phyloP scores from a whole-genome alignment of 306 rosid species.

The Begonia loranthoides region DNA sequence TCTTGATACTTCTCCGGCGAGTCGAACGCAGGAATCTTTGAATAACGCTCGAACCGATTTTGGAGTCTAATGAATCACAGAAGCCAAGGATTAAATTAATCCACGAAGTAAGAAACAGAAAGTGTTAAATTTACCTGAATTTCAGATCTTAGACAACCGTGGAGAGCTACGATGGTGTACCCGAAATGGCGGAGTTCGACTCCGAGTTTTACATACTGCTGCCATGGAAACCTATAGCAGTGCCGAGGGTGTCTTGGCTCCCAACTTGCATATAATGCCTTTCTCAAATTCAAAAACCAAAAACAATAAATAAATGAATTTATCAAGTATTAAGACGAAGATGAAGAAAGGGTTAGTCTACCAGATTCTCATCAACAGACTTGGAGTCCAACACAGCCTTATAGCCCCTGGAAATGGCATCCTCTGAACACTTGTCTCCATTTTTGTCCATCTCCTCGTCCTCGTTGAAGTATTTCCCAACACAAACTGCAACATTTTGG shows the following conservation, averaged over 20 bases:
- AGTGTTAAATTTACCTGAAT: slow-evolving; percentile 48
- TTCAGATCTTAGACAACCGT: slow-evolving; percentile 79
- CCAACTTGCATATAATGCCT: slow-evolving; percentile 96
- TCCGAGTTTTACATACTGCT: slow-evolving; percentile 83
- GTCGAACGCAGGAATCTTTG: slow-evolving; percentile 73
- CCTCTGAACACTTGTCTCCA: slow-evolving; percentile 22
- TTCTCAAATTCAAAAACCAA: slow-evolving; percentile 11
- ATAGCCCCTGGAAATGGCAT: slow-evolving; percentile 62
- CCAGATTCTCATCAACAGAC: slow-evolving; percentile 76
- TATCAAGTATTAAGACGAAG: slow-evolving; percentile 2
- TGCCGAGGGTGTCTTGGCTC: slow-evolving; percentile 89
- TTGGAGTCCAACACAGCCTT: slow-evolving; percentile 90
- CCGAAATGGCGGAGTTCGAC: slow-evolving; percentile 88
- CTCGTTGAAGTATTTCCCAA: slow-evolving; percentile 57
- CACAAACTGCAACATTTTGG: slow-evolving; percentile 50
- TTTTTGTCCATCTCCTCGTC: slow-evolving; percentile 23
- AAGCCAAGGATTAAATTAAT: neutral
- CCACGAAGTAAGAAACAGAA: too few species aligned
- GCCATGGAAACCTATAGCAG: slow-evolving; percentile 73
- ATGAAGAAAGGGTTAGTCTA: slow-evolving; percentile 7
- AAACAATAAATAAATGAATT: neutral
- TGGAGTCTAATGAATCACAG: slow-evolving; percentile 39
- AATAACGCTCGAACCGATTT: slow-evolving; percentile 55
- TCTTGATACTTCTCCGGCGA: slow-evolving; percentile 69
- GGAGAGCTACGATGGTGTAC: slow-evolving; percentile 82